A percentile compares a stretch with the other conserved stretches of the same genome.
Evolutionary conservation across 257 asterid species (phyloP).

Genomic region (Gardenia jasminoides): DNA sequence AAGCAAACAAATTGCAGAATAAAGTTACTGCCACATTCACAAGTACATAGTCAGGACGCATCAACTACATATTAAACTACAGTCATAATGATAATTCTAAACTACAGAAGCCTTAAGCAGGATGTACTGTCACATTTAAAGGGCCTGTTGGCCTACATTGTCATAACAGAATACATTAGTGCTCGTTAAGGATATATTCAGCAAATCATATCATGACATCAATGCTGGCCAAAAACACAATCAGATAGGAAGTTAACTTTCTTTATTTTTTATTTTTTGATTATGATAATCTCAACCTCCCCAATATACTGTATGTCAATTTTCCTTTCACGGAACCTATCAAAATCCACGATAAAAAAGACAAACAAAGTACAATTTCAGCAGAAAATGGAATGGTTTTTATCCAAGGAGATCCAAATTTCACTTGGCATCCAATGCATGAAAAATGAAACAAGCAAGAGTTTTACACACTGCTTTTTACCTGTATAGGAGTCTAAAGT

Average conservation of each 20-base stretch:
- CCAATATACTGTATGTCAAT: background rate
- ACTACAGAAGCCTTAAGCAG: background rate
- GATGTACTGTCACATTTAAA: background rate
- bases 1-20: conserved; percentile 27
- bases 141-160: background rate
- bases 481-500: background rate
- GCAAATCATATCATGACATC: background rate
- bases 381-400: background rate
- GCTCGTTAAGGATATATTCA: background rate
- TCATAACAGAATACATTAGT: background rate
- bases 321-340: background rate
- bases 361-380: background rate
- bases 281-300: background rate
- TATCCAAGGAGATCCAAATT: background rate
- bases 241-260: background rate
- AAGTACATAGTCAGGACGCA: conserved; percentile 13
- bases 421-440: background rate
- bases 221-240: background rate
- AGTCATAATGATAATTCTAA: background rate
- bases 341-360: background rate
- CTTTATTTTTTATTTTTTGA: background rate
- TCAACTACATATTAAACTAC: background rate
- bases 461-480: background rate
- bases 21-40: conserved; percentile 18
- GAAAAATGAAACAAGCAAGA: background rate